Evolutionary conservation across 306 rosid genomes (phyloP).

Genomic region (Crataegus laevigata): DNA sequence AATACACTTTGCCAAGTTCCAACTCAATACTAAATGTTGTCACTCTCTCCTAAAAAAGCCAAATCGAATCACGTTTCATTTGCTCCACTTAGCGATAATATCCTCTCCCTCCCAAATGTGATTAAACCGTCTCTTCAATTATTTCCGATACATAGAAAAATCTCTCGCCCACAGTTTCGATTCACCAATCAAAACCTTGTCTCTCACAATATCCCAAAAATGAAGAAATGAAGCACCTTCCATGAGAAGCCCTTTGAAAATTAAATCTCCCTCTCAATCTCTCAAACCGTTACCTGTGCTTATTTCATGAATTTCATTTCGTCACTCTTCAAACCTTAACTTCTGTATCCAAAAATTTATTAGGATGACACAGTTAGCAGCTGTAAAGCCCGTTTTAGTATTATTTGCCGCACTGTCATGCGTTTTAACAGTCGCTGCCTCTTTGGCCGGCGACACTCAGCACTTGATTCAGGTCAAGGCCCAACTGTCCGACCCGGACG

Average conservation of each 20-base stretch:
- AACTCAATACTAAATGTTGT: not conserved
- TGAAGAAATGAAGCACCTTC: not conserved
- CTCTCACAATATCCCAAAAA: not conserved
- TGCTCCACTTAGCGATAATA: not conserved
- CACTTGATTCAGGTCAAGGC: slow-evolving; percentile 54
- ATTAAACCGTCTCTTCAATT: not conserved
- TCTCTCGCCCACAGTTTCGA: no score
- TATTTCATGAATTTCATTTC: not conserved
- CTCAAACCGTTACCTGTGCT: not conserved
- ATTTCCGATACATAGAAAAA: no score
- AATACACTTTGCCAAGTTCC: not conserved
- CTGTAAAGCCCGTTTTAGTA: not conserved
- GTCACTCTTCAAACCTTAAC: not conserved
- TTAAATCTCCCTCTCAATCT: not conserved
- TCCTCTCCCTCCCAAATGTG: not conserved
- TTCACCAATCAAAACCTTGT: not conserved
- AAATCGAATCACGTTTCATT: slow-evolving; percentile 23
- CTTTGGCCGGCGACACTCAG: slow-evolving; percentile 30
- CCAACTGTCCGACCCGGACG: slow-evolving; percentile 42
- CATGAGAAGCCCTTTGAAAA: slow-evolving; percentile 20
- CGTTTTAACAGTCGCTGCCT: not conserved
- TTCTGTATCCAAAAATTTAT: not conserved
- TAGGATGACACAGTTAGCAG: slow-evolving; percentile 24
- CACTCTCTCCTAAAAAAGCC: not conserved
- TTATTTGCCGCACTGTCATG: not conserved